Conservation (phyloP, 2,329 filamentous ascomycete genomes). For the Davidsoniella australis region DNA sequence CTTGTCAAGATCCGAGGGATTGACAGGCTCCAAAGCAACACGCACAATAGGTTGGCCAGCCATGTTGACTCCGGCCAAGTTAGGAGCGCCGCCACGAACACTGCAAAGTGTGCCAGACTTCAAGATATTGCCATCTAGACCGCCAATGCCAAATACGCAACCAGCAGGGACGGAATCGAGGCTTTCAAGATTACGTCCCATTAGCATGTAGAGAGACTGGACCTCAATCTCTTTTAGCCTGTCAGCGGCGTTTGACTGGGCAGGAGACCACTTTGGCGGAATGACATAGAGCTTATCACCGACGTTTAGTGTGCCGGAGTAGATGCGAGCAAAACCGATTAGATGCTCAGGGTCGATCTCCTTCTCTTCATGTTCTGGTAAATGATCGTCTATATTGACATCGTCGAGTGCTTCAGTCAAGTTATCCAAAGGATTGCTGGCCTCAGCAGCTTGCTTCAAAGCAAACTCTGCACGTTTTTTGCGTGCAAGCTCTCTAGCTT, state of each 20-base stretch:
- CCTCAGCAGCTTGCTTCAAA: conserved; percentile 48
- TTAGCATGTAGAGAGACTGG: conserved; percentile 80
- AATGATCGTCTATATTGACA: conserved; percentile 38
- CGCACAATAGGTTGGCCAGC: conserved; percentile 82
- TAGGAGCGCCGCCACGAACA: conserved; percentile 68
- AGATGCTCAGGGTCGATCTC: conserved; percentile 66
- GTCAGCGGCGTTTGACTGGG: conserved; percentile 51
- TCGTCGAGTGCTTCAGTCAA: conserved; percentile 10
- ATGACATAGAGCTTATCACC: conserved; percentile 85
- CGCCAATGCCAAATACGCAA: conserved; percentile 87
- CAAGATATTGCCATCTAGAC: conserved; percentile 80
- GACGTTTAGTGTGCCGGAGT: conserved; percentile 75
- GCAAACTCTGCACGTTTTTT: conserved; percentile 83
- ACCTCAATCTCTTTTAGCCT: conserved; percentile 70
- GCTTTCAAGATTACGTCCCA: conserved; percentile 77
- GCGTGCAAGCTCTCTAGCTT: conserved; percentile 72
- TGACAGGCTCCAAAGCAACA: conserved; percentile 83
- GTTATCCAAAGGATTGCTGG: conserved; percentile 23
- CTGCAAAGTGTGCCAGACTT: conserved; percentile 92
- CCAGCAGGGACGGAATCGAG: conserved; percentile 77
- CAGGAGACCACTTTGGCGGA: conserved; percentile 81
- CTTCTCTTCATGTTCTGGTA: conserved; percentile 32
- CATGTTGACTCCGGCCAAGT: conserved; percentile 70
- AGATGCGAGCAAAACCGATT: conserved; percentile 86
- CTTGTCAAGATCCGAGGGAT: conserved; percentile 79